Evolutionary conservation across 2,329 filamentous ascomycete species (phyloP).

Genomic region (Clonostachys sp.): DNA sequence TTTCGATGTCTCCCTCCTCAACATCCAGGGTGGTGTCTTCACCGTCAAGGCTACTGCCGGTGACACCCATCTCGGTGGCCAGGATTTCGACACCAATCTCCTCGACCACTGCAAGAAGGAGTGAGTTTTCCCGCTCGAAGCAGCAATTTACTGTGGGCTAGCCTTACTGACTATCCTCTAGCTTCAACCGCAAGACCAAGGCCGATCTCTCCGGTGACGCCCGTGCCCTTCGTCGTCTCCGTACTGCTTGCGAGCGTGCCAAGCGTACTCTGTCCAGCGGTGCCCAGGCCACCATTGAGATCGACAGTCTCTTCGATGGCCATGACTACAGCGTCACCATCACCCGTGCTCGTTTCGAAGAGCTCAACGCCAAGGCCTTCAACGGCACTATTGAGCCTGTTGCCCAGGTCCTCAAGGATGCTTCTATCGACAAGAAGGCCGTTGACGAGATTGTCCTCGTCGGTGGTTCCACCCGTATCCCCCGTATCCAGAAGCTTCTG

Average conservation of each 20-base stretch:
- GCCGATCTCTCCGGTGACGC: conserved; percentile 77
- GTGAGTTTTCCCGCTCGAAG: conserved; percentile 46
- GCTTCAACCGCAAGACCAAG: conserved; percentile 58
- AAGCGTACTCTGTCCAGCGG: conserved; percentile 98
- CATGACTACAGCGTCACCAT: conserved; percentile 97
- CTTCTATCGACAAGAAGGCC: conserved; percentile 77
- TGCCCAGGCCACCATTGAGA: conserved; percentile 96
- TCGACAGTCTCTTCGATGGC: conserved; percentile 96
- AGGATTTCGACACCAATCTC: conserved; percentile 95
- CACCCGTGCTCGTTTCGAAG: conserved; percentile 98
- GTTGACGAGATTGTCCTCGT: conserved; percentile 99
- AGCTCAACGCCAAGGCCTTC: conserved; percentile 95
- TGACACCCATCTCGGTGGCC: conserved; percentile 93
- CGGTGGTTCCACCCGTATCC: conserved; percentile 98
- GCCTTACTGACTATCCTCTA: conserved; percentile 48
- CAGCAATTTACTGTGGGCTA: conserved; percentile 59
- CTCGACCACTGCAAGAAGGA: conserved; percentile 97
- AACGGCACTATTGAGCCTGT: conserved; percentile 91
- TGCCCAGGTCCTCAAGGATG: conserved; percentile 94
- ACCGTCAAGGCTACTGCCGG: conserved; percentile 97
- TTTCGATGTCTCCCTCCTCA: conserved; percentile 98
- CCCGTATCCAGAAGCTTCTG: conserved; percentile 97
- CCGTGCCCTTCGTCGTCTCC: conserved; percentile 90
- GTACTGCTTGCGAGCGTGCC: conserved; percentile 98
- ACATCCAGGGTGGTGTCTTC: conserved; percentile 99